A percentile compares a stretch with the other conserved stretches of the same genome.
Conservation (phyloP, 208 protist species). For the Zelonia costaricensis region DNA sequence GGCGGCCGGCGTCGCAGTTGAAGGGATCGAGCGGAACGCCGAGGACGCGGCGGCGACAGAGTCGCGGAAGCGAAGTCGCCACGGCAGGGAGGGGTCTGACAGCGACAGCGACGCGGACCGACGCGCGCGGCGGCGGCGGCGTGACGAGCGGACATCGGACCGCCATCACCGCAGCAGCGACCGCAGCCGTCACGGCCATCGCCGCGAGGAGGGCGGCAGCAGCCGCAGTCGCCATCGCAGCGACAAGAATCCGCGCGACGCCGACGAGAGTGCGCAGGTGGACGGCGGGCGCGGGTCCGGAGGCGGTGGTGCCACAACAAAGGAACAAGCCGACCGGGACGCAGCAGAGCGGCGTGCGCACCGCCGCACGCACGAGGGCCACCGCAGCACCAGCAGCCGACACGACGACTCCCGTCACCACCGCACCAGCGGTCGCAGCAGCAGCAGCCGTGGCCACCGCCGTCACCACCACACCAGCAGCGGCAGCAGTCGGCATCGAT, state of each 20-base stretch:
- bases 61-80: neutral
- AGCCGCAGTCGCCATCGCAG: neutral
- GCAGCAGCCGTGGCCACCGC: slow-evolving; percentile 14
- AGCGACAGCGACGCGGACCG: neutral
- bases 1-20: neutral
- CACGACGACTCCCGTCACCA: slow-evolving; percentile 7
- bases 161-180: neutral
- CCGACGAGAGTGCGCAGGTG: neutral
- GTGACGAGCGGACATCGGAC: neutral
- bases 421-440: slow-evolving; percentile 5
- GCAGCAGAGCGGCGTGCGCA: neutral
- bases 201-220: neutral
- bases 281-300: too few relatives aligned
- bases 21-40: neutral
- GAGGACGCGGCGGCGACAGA: neutral
- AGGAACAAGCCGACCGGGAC: too few relatives aligned
- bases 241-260: neutral
- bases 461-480: slow-evolving; percentile 15
- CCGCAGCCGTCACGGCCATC: neutral
- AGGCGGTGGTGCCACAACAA: too few relatives aligned
- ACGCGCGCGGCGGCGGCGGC: neutral
- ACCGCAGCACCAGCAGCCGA: neutral
- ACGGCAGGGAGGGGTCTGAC: slow-evolving; percentile 12
- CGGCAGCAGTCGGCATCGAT: neutral
- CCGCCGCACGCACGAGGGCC: neutral